Conservation (phyloP, 2,329 filamentous ascomycete genomes). For the Aspergillus amoenus region DNA sequence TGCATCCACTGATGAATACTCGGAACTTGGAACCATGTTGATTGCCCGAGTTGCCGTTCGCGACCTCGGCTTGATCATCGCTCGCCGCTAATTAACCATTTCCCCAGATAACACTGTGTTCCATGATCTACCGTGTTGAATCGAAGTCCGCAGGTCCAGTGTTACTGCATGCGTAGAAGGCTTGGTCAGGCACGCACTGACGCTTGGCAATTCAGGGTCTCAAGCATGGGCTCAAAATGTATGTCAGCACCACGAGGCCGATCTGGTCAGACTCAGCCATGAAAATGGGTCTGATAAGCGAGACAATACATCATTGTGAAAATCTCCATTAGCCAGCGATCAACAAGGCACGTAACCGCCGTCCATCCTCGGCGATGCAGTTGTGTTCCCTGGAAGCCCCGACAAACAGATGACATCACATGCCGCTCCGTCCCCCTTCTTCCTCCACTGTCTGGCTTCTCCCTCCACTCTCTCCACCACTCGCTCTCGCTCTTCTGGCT, state of each 20-base stretch:
- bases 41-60: too few species aligned
- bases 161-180: too few species aligned
- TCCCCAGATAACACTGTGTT: too few species aligned
- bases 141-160: too few species aligned
- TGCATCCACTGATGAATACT: too few species aligned
- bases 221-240: neutral
- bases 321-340: neutral
- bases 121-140: too few species aligned
- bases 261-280: neutral
- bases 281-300: neutral
- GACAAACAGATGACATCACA: conserved; percentile 2
- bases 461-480: neutral
- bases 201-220: neutral
- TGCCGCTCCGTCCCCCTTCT: neutral
- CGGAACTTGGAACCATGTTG: too few species aligned
- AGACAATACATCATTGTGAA: neutral
- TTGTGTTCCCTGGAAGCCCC: neutral
- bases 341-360: neutral
- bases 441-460: neutral
- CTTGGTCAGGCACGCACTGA: too few species aligned
- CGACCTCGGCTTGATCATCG: too few species aligned
- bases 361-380: neutral
- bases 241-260: neutral
- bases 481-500: neutral
- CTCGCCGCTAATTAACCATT: too few species aligned